These are phyloP conservation scores for Lipomyces kockii DNA, from an alignment of 805 yeast species.

Conservation along the genomic window DNA sequence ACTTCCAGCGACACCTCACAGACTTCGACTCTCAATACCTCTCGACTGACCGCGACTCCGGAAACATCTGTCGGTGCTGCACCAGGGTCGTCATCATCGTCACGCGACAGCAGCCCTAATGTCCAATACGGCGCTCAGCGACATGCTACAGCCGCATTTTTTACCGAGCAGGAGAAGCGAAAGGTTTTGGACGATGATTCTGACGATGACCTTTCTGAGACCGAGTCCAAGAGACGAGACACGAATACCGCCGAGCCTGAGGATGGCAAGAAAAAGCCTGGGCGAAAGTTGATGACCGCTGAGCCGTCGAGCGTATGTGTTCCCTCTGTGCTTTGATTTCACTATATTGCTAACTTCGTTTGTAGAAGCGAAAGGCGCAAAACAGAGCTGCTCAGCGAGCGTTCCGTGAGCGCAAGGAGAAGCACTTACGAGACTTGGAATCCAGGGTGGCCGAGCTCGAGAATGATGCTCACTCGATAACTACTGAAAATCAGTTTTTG, in stretches of 20 bases:
- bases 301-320: constrained; percentile 66
- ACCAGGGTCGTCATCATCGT: neutral
- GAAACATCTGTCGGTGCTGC: neutral
- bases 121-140: neutral
- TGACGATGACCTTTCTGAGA: constrained; percentile 36
- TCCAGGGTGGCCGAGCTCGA: constrained; percentile 75
- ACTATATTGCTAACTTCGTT: neutral
- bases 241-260: constrained; percentile 39
- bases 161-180: constrained; percentile 28
- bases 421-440: constrained; percentile 82
- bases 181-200: constrained; percentile 27
- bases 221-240: constrained; percentile 32
- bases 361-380: constrained; percentile 83
- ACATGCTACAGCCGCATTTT: neutral
- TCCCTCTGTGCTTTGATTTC: neutral
- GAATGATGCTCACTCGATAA: constrained; percentile 67
- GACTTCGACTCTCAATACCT: neutral
- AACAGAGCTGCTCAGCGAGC: constrained; percentile 99
- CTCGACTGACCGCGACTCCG: neutral
- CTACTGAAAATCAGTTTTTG: constrained; percentile 72
- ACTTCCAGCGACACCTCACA: constrained; percentile 10
- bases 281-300: constrained; percentile 75
- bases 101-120: neutral
- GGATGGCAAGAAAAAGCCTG: constrained; percentile 57
- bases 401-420: constrained; percentile 90